Evolutionary conservation across 2,329 filamentous ascomycete genomes (phyloP).

Genomic region (Clonostachys rhizophaga): DNA sequence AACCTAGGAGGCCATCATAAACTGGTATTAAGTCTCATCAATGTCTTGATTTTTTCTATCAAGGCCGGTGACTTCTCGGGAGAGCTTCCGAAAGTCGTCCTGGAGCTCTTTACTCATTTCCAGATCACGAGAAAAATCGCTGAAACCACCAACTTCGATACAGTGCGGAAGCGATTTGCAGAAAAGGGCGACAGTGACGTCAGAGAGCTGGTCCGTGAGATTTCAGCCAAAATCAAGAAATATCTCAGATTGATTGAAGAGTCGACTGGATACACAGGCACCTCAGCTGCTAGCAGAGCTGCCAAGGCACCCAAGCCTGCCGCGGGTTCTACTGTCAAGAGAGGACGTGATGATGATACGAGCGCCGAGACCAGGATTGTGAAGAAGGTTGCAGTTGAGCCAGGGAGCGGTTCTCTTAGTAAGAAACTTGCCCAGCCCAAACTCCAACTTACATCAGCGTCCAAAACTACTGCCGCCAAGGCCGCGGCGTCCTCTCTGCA

Average conservation of each 20-base stretch:
- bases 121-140: slow-evolving; percentile 58
- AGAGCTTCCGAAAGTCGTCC: slow-evolving; percentile 47
- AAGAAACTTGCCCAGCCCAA: slow-evolving; percentile 32
- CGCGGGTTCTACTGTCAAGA: slow-evolving; percentile 21
- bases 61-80: slow-evolving; percentile 47
- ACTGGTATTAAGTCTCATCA: slow-evolving; percentile 48
- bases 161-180: slow-evolving; percentile 57
- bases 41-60: slow-evolving; percentile 48
- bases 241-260: slow-evolving; percentile 25
- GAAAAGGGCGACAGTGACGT: slow-evolving; percentile 62
- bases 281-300: slow-evolving; percentile 29
- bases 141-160: slow-evolving; percentile 62
- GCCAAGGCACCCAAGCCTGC: slow-evolving; percentile 14
- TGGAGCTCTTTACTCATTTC: slow-evolving; percentile 56
- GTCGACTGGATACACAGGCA: slow-evolving; percentile 29
- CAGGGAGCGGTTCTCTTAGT: slow-evolving; percentile 25
- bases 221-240: slow-evolving; percentile 42
- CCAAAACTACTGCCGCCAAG: slow-evolving; percentile 22
- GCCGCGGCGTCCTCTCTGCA: slow-evolving; percentile 27
- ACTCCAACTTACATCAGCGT: slow-evolving; percentile 17
- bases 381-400: slow-evolving; percentile 37
- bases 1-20: slow-evolving; percentile 55
- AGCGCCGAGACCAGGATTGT: slow-evolving; percentile 25
- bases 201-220: slow-evolving; percentile 55
- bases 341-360: slow-evolving; percentile 25